Evolutionary conservation across 148 eudicot genomes (phyloP), one percentile per base, ranked within the genome.

Genomic region (Beta vulgaris): DNA sequence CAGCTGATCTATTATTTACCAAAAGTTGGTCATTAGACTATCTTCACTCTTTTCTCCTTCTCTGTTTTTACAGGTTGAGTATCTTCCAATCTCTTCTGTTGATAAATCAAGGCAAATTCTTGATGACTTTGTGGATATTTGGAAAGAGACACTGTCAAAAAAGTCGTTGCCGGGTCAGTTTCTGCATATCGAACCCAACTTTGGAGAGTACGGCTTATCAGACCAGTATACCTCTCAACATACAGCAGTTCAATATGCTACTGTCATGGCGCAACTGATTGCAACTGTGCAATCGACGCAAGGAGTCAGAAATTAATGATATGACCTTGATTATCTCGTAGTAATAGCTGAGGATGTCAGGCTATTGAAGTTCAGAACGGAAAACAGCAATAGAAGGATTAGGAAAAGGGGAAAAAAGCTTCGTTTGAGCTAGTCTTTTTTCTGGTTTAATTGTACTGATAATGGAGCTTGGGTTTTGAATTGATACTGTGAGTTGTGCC

Each of bases 161-260:
- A 89, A 87, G 84, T 87, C 91, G 29, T 81, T 92, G 71, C 93
- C 97, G 3, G 97, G 97, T 68, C 96, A 88, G 74, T 91, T 95
- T 76, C 84, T 80, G 76, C 92, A 89, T 73, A 76, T 77, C 12
- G 97, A 95, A 75, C 86, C 96, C 12, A 90, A 78, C 76, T 92
- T 90, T 46, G 57, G 75, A 13, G 98, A 95, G 73, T 95, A 76
- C 72, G 97, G 92, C 62, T 88, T 95, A 25, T 21, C 80, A 1
- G 98, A 90, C 65, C 83, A 84, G 59, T 95, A 95, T 69, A 81
- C 89, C 21, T 46, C 87, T 36, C 92, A 88, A 69, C 98, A 95
- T 83, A 90, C 93, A 26, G 89, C 91, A 19, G 86, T 90, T 82
- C 98, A 95, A 82, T 95, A 95, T 78, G 91, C 92, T 23, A 79